Conservation (phyloP, 495 filamentous ascomycete species). For the Lophium mytilinum region DNA sequence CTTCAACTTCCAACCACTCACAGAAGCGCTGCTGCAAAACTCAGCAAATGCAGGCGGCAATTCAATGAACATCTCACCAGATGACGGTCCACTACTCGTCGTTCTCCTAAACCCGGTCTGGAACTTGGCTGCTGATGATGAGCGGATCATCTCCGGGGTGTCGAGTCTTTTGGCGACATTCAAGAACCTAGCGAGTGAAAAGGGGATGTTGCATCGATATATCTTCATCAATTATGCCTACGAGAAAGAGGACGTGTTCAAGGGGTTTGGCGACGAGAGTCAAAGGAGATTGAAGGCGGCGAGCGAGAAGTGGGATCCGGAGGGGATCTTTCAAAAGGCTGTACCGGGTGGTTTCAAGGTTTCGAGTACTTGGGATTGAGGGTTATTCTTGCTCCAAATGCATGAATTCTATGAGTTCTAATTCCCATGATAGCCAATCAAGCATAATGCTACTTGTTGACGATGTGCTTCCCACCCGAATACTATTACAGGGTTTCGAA, state of each 20-base stretch:
- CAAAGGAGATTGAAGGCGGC: constrained; percentile 29
- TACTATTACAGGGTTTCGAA: no score
- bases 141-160: not conserved
- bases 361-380: not conserved
- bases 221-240: constrained; percentile 11
- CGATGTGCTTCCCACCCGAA: no score
- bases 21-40: not conserved
- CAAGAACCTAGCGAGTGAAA: not conserved
- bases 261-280: constrained; percentile 34
- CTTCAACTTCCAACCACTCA: not conserved
- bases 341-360: constrained; percentile 32
- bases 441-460: no score
- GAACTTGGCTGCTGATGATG: constrained; percentile 16
- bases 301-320: constrained; percentile 36
- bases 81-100: constrained; percentile 22
- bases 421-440: no score
- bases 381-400: no score
- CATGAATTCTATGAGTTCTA: no score
- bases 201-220: constrained; percentile 2
- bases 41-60: constrained; percentile 21
- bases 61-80: constrained; percentile 19
- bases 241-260: constrained; percentile 1
- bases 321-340: constrained; percentile 26
- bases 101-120: constrained; percentile 28
- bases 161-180: not conserved